These are phyloP conservation scores for Saccharomycopsis hybrid DNA, from an alignment of 1,139 yeast species.

Conservation along the genomic window DNA sequence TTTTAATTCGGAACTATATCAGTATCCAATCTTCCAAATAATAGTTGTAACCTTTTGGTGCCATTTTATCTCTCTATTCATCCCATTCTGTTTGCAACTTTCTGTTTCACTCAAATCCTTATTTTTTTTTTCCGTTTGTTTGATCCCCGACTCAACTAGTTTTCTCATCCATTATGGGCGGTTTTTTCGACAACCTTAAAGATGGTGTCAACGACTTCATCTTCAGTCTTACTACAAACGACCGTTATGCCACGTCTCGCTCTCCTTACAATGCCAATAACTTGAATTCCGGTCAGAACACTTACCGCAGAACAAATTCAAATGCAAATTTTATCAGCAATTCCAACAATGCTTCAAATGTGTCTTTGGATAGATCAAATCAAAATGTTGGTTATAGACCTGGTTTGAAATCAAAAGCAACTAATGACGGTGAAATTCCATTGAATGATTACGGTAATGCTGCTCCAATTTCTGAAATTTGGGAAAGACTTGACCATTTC, in stretches of 20 bases:
- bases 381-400: conserved; percentile 16
- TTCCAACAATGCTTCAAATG: conserved; percentile 10
- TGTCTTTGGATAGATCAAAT: conserved; percentile 6
- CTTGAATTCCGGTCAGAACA: conserved; percentile 14
- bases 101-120: too few species aligned
- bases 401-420: conserved; percentile 27
- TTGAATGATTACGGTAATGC: conserved; percentile 31
- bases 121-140: too few species aligned
- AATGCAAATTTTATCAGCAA: conserved; percentile 10
- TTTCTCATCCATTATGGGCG: conserved; percentile 7
- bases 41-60: too few species aligned
- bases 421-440: conserved; percentile 24
- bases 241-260: conserved; percentile 20
- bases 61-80: too few species aligned
- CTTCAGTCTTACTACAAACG: conserved; percentile 20
- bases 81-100: too few species aligned
- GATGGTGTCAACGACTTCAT: conserved; percentile 20
- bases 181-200: conserved; percentile 19
- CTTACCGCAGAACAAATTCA: conserved; percentile 11
- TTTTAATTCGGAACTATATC: too few species aligned
- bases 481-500: conserved; percentile 73
- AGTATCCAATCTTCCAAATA: too few species aligned
- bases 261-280: conserved; percentile 18
- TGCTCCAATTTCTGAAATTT: conserved; percentile 62
- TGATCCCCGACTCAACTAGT: too few species aligned